Evolutionary conservation across 2,329 filamentous ascomycete genomes (phyloP).

Genomic region (Cladosporium austrohemisphaericum): DNA sequence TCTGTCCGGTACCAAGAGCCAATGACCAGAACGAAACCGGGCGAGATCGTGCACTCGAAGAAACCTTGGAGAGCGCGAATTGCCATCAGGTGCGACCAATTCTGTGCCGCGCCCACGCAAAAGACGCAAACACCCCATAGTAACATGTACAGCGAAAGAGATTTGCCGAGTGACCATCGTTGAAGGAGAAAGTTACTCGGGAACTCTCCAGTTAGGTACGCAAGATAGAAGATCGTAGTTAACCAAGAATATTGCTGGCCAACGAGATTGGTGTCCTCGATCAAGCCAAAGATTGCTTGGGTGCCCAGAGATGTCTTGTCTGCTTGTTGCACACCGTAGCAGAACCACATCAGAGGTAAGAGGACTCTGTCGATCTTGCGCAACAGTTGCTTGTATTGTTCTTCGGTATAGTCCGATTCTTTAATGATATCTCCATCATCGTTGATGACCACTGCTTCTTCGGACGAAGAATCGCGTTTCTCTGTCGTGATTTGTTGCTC

Average conservation of each 20-base stretch:
- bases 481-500: neutral
- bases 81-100: conserved; percentile 36
- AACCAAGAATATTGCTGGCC: conserved; percentile 41
- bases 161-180: conserved; percentile 35
- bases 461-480: conserved; percentile 7
- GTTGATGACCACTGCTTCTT: conserved; percentile 11
- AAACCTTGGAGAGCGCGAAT: conserved; percentile 36
- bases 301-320: conserved; percentile 41
- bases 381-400: conserved; percentile 27
- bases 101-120: conserved; percentile 29
- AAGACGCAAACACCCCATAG: conserved; percentile 30
- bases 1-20: conserved; percentile 35
- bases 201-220: conserved; percentile 38
- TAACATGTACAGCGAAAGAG: conserved; percentile 36
- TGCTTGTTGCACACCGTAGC: conserved; percentile 49
- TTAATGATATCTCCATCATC: conserved; percentile 19
- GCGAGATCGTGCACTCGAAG: conserved; percentile 38
- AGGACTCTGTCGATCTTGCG: conserved; percentile 45
- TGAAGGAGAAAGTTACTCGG: conserved; percentile 35
- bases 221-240: conserved; percentile 43
- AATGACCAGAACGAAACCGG: conserved; percentile 35
- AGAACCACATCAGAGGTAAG: conserved; percentile 47
- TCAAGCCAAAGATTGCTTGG: conserved; percentile 49
- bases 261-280: conserved; percentile 41
- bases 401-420: conserved; percentile 27